These are phyloP conservation scores for Rhodamnia argentea DNA, from an alignment of 345 rosid species.

Conservation along the genomic window DNA sequence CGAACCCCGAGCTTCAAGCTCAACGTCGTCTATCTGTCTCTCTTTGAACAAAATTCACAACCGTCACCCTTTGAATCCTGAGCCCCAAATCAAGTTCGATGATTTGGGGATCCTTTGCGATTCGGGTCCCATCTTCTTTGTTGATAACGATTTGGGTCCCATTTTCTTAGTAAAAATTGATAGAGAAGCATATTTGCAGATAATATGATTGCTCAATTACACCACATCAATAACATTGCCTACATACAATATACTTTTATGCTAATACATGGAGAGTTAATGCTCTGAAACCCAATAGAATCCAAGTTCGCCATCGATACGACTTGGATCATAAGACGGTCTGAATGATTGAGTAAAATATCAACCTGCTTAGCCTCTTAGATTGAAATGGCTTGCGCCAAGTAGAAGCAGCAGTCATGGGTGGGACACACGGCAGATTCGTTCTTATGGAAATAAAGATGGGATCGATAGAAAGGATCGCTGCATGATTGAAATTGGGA, in stretches of 20 bases:
- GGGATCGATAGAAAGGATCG: background rate
- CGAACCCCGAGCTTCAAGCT: no score
- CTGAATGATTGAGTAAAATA: background rate
- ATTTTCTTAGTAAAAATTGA: background rate
- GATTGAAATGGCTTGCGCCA: background rate
- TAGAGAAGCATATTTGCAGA: background rate
- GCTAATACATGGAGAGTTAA: background rate
- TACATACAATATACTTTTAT: background rate
- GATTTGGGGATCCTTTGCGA: no score
- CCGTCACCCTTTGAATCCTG: no score
- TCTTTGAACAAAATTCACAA: no score
- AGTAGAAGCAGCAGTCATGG: background rate
- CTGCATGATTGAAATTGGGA: background rate
- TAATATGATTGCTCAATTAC: background rate
- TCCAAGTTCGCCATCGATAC: background rate
- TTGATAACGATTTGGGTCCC: no score
- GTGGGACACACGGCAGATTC: background rate
- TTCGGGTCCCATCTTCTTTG: no score
- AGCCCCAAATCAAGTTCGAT: no score
- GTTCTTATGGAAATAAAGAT: background rate
- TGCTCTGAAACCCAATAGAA: background rate
- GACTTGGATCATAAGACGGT: background rate
- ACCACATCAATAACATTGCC: background rate
- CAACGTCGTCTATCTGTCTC: no score
- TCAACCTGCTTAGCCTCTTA: background rate